Percentiles rank a stretch among this genome's conserved stretches.
phyloP scores from a whole-genome alignment of 768 basidiomycete species.

The Psilocybe tampanensis region DNA sequence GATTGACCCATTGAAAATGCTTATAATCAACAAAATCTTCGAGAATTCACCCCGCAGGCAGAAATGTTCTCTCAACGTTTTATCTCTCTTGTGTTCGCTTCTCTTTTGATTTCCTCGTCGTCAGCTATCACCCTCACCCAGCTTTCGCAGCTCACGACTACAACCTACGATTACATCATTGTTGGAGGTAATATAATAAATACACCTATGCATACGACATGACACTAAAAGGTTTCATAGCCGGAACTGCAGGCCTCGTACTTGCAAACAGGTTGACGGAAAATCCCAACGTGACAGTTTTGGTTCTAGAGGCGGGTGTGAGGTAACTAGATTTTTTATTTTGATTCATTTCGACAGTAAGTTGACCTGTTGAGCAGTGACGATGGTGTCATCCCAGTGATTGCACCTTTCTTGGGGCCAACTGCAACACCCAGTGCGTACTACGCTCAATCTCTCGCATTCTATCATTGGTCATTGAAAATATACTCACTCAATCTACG shows the following conservation, averaged over 20 bases:
- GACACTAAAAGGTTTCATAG: conserved; percentile 21
- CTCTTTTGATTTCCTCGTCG: not conserved
- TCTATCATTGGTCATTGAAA: not conserved
- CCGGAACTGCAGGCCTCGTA: conserved; percentile 58
- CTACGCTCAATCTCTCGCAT: not conserved
- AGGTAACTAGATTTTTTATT: not conserved
- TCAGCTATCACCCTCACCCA: not conserved
- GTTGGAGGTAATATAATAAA: conserved; percentile 2
- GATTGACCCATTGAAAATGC: not conserved
- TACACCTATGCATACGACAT: too few relatives aligned
- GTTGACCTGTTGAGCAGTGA: conserved; percentile 16
- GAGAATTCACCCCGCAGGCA: not conserved
- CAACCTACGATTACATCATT: not conserved
- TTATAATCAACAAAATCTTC: not conserved
- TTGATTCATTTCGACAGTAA: not conserved
- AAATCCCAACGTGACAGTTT: conserved; percentile 45
- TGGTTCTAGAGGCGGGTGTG: conserved; percentile 55
- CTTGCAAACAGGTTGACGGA: conserved; percentile 57
- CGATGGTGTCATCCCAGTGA: conserved; percentile 21
- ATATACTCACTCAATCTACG: not conserved
- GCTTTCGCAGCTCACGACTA: not conserved
- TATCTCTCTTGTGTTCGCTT: not conserved
- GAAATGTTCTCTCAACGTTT: not conserved
- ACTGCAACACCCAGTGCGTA: conserved; percentile 24
- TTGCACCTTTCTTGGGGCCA: conserved; percentile 24